Evolutionary conservation across 129 eudicot species (phyloP).

Genomic region (Flaveria bidentis): DNA sequence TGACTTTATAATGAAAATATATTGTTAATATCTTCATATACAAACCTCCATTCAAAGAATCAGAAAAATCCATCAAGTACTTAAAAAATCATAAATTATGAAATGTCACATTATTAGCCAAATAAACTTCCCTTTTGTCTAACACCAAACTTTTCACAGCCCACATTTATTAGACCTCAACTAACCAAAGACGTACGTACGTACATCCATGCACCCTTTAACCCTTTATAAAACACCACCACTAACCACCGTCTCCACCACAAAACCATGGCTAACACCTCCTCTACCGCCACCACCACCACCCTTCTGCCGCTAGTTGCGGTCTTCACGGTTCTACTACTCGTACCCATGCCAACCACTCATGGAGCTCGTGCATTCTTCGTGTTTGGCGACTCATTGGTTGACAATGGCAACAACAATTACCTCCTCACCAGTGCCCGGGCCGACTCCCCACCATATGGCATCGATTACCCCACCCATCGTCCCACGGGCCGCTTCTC

Average conservation of each 20-base stretch:
- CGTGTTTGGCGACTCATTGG: slow-evolving; percentile 81
- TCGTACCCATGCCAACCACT: slow-evolving; percentile 19
- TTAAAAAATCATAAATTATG: neutral
- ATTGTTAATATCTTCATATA: neutral
- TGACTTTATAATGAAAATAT: neutral
- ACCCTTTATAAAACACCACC: slow-evolving; percentile 33
- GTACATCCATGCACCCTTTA: slow-evolving; percentile 20
- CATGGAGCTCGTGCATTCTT: slow-evolving; percentile 68
- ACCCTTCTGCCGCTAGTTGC: slow-evolving; percentile 1
- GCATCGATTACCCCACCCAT: slow-evolving; percentile 63
- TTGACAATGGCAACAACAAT: slow-evolving; percentile 81
- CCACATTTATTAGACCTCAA: slow-evolving; percentile 43
- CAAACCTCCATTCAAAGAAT: too few species aligned
- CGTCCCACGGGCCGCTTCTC: slow-evolving; percentile 81
- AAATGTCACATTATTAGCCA: neutral
- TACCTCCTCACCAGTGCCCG: slow-evolving; percentile 64
- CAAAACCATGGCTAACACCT: slow-evolving; percentile 27
- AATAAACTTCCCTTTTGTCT: slow-evolving; percentile 12
- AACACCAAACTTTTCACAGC: neutral
- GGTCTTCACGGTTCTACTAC: slow-evolving; percentile 16
- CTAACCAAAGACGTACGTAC: slow-evolving; percentile 33
- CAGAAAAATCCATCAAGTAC: too few species aligned
- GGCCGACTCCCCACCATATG: slow-evolving; percentile 80
- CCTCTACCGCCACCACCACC: neutral
- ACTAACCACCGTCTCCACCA: slow-evolving; percentile 27